Evolutionary conservation across 257 asterid species (phyloP).

Genomic region (Nicotiana knightiana): DNA sequence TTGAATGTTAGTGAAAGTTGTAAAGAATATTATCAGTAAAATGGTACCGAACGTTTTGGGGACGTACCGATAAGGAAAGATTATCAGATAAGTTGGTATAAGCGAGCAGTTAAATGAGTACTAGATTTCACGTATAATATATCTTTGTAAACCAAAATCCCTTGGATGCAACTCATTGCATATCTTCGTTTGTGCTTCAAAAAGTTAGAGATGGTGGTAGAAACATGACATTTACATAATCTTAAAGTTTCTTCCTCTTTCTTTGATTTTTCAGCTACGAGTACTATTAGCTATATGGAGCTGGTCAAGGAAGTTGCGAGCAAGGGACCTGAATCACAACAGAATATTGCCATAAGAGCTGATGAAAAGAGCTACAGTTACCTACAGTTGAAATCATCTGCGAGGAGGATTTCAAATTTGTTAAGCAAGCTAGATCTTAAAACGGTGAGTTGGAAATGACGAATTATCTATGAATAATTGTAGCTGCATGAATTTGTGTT

Average conservation of each 20-base stretch:
- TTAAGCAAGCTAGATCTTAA: conserved; percentile 32
- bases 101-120: not conserved
- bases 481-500: not conserved
- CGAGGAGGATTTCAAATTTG: conserved; percentile 51
- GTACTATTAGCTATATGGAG: conserved; percentile 49
- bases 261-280: conserved; percentile 39
- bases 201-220: not conserved
- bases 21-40: not conserved
- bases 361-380: conserved; percentile 62
- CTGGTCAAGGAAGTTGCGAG: conserved; percentile 53
- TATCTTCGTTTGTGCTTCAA: not conserved
- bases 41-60: not conserved
- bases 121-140: not conserved
- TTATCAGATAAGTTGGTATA: not conserved
- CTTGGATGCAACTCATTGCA: not conserved
- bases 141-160: not conserved
- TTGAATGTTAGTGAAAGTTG: not conserved
- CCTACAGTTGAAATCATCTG: conserved; percentile 57
- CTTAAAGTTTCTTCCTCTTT: conserved; percentile 10
- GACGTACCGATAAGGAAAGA: not conserved
- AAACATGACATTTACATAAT: not conserved
- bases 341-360: conserved; percentile 61
- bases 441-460: conserved; percentile 40
- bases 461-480: not conserved
- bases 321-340: conserved; percentile 39